A percentile compares a stretch with the other conserved stretches of the same genome.
These are phyloP conservation scores for Actinomortierella ambigua DNA, from an alignment of 371 early-diverging fungal genomes.

Conservation along the genomic window DNA sequence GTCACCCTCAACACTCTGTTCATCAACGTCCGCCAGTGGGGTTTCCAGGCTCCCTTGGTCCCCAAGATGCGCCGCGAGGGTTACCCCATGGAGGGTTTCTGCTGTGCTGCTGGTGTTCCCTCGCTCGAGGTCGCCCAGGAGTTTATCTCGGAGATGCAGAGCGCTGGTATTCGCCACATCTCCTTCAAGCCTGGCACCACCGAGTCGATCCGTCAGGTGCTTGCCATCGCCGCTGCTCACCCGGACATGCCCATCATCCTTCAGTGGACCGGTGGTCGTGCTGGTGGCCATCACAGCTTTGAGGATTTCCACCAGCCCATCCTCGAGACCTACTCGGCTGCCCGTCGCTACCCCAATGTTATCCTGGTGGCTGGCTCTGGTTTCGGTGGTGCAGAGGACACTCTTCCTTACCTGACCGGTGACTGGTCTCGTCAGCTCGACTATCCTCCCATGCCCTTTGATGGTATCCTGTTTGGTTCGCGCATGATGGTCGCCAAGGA, in stretches of 20 bases:
- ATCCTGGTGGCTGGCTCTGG: slow-evolving; percentile 92
- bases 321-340: slow-evolving; percentile 90
- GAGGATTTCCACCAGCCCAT: slow-evolving; percentile 96
- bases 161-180: slow-evolving; percentile 87
- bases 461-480: slow-evolving; percentile 93
- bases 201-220: slow-evolving; percentile 85
- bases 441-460: slow-evolving; percentile 95
- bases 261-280: slow-evolving; percentile 98
- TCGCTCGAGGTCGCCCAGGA: slow-evolving; percentile 91
- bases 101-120: slow-evolving; percentile 95
- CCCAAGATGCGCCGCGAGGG: slow-evolving; percentile 91
- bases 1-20: slow-evolving; percentile 92
- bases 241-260: slow-evolving; percentile 91
- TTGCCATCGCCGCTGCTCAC: slow-evolving; percentile 88
- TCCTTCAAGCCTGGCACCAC: slow-evolving; percentile 93
- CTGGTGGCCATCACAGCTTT: slow-evolving; percentile 96
- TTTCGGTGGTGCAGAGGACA: slow-evolving; percentile 91
- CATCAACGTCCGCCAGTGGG: slow-evolving; percentile 95
- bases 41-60: slow-evolving; percentile 92
- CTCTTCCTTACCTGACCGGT: slow-evolving; percentile 94
- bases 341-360: slow-evolving; percentile 87
- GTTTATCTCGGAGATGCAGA: slow-evolving; percentile 75
- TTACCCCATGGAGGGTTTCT: slow-evolving; percentile 90
- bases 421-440: slow-evolving; percentile 88
- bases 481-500: slow-evolving; percentile 97